phyloP scores from a whole-genome alignment of 306 rosid species.

The Pachyrhizus erosus region DNA sequence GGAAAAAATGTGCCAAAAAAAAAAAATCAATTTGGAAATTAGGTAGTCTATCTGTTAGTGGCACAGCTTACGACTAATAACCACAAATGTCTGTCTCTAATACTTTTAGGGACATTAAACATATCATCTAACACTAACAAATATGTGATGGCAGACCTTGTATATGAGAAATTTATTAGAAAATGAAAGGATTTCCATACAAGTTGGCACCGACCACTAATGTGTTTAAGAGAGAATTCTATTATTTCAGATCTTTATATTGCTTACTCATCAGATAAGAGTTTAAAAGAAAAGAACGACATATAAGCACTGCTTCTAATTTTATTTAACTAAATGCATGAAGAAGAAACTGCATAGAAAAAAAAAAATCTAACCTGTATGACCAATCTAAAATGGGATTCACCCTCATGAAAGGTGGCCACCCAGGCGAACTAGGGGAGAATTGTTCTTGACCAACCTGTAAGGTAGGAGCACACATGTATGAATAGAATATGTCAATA shows the following conservation, averaged over 20 bases:
- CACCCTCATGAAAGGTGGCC: slow-evolving; percentile 99
- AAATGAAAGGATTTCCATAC: slow-evolving; percentile 21
- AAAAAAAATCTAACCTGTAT: slow-evolving; percentile 60
- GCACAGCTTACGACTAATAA: slow-evolving; percentile 22
- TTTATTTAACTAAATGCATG: slow-evolving; percentile 3
- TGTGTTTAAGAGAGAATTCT: neutral
- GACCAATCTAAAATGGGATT: slow-evolving; percentile 99
- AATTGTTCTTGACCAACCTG: slow-evolving; percentile 98
- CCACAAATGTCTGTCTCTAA: neutral
- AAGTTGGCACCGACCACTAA: slow-evolving; percentile 16
- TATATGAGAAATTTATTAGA: slow-evolving; percentile 13
- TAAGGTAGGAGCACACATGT: slow-evolving; percentile 38
- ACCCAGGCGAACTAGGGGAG: slow-evolving; percentile 94
- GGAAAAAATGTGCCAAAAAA: neutral
- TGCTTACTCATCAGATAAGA: slow-evolving; percentile 10
- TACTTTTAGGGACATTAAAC: slow-evolving; percentile 3
- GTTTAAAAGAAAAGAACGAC: slow-evolving; percentile 27
- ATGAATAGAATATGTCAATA: slow-evolving; percentile 17
- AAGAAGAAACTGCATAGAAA: slow-evolving; percentile 24
- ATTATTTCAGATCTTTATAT: slow-evolving; percentile 25
- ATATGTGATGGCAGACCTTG: neutral
- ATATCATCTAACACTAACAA: slow-evolving; percentile 31
- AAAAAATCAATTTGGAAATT: slow-evolving; percentile 15
- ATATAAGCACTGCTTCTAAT: slow-evolving; percentile 27
- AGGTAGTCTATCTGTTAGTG: slow-evolving; percentile 18